These are phyloP conservation scores for Hemileia vastatrix DNA, from an alignment of 1,284 basidiomycete species.

Conservation along the genomic window DNA sequence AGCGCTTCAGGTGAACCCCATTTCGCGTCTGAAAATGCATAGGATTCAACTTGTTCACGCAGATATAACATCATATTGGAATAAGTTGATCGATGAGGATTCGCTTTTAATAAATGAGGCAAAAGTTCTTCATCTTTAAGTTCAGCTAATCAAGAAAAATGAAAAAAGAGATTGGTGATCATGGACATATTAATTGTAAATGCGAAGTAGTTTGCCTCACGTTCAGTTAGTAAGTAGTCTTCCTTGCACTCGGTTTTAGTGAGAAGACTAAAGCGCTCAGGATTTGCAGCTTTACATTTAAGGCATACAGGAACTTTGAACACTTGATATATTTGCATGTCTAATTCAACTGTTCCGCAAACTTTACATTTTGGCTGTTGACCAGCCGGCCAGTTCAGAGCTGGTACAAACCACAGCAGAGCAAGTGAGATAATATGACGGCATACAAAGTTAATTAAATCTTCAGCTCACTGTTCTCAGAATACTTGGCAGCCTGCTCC, in stretches of 20 bases:
- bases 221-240: conserved; percentile 48
- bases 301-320: conserved; percentile 79
- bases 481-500: conserved; percentile 26
- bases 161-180: background rate
- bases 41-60: conserved; percentile 85
- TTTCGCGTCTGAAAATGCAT: conserved; percentile 75
- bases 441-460: background rate
- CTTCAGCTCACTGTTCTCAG: background rate
- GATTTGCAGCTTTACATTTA: conserved; percentile 73
- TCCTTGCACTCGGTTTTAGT: conserved; percentile 99
- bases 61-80: conserved; percentile 99
- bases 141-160: conserved; percentile 67
- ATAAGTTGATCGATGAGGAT: conserved; percentile 92
- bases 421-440: background rate
- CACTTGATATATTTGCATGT: conserved; percentile 65
- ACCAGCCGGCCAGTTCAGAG: too few relatives aligned
- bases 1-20: conserved; percentile 90
- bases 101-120: conserved; percentile 88
- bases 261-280: conserved; percentile 84
- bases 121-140: conserved; percentile 81
- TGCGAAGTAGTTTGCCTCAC: conserved; percentile 50
- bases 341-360: conserved; percentile 73
- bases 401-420: background rate
- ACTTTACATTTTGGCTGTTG: conserved; percentile 72
- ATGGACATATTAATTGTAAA: too few relatives aligned